These are phyloP conservation scores for Angomonas deanei DNA, from an alignment of 208 protist species.

Conservation along the genomic window DNA sequence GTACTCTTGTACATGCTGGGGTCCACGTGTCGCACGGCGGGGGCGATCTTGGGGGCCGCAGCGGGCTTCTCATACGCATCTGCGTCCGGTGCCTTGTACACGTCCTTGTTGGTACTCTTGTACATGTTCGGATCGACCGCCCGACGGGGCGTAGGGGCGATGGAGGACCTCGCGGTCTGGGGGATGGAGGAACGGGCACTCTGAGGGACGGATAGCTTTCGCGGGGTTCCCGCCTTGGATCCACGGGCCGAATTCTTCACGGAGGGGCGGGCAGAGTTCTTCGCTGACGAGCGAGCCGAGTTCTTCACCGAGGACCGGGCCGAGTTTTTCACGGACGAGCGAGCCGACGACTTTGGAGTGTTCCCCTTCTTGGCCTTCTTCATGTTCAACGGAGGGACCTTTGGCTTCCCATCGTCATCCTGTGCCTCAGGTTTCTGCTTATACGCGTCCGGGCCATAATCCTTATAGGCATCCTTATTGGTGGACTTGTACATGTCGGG, in stretches of 20 bases:
- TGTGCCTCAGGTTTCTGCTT: too few relatives aligned
- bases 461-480: too few relatives aligned
- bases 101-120: slow-evolving; percentile 41
- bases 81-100: slow-evolving; percentile 29
- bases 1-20: slow-evolving; percentile 18
- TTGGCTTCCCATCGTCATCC: neutral
- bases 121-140: slow-evolving; percentile 51
- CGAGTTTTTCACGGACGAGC: neutral
- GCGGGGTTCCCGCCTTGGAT: neutral
- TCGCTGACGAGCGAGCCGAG: neutral
- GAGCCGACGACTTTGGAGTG: slow-evolving; percentile 1
- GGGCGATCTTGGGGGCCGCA: neutral
- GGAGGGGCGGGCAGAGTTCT: neutral
- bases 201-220: neutral
- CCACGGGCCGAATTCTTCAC: neutral
- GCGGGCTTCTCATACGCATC: slow-evolving; percentile 30
- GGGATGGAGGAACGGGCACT: neutral
- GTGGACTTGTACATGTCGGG: too few relatives aligned
- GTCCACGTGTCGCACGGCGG: slow-evolving; percentile 19
- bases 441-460: too few relatives aligned
- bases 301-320: neutral
- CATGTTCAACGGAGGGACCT: slow-evolving; percentile 10
- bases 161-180: neutral
- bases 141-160: neutral
- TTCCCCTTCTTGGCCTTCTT: slow-evolving; percentile 17